phyloP scores from a whole-genome alignment of 2,329 filamentous ascomycete genomes.

The Fusarium neocosmosporiellum region DNA sequence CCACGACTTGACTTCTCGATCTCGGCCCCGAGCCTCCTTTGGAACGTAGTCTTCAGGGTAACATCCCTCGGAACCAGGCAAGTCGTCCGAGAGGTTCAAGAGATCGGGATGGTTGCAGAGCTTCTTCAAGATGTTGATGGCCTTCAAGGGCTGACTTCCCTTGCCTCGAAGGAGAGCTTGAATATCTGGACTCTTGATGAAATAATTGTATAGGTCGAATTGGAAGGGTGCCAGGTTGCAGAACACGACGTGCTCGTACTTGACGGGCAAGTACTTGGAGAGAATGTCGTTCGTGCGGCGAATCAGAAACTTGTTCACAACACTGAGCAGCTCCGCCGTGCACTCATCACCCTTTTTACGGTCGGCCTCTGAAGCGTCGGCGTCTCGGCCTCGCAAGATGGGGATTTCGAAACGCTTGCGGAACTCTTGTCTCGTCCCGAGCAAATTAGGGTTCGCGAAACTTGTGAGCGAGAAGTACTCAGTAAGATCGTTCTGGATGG shows the following conservation, averaged over 20 bases:
- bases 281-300: conserved; percentile 97
- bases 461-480: conserved; percentile 97
- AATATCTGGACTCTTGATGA: conserved; percentile 95
- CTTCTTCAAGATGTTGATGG: conserved; percentile 96
- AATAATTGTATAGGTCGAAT: conserved; percentile 93
- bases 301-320: conserved; percentile 99
- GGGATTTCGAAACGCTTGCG: conserved; percentile 94
- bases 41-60: conserved; percentile 90
- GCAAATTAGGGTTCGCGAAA: conserved; percentile 93
- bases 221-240: conserved; percentile 96
- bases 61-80: conserved; percentile 85
- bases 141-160: conserved; percentile 94
- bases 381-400: conserved; percentile 91
- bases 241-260: conserved; percentile 99
- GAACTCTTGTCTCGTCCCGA: conserved; percentile 91
- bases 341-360: conserved; percentile 86
- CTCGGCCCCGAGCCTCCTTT: conserved; percentile 86
- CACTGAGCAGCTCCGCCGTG: conserved; percentile 79
- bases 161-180: conserved; percentile 92
- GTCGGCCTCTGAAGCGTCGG: conserved; percentile 85
- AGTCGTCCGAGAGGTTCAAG: conserved; percentile 81
- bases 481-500: conserved; percentile 98
- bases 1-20: conserved; percentile 93
- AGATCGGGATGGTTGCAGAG: conserved; percentile 98
- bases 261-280: conserved; percentile 96